Conservation (phyloP, 1,139 yeast genomes). For the Blastobotrys elegans region DNA sequence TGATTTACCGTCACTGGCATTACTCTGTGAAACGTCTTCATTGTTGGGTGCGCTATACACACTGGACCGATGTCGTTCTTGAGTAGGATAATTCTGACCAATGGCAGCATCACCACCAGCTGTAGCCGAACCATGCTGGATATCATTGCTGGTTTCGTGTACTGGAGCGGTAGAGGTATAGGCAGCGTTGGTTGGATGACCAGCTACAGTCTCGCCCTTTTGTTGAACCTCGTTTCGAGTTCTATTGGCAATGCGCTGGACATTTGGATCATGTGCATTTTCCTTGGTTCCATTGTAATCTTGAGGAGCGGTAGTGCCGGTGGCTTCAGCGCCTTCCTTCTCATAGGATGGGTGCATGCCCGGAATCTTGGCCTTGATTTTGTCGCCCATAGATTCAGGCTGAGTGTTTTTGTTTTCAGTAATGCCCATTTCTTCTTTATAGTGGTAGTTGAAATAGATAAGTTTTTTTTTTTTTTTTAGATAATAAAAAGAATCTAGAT, state of each 20-base stretch:
- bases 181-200: neutral
- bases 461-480: neutral
- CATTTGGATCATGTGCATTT: neutral
- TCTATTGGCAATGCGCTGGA: neutral
- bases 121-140: neutral
- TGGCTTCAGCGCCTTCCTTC: neutral
- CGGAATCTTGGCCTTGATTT: constrained; percentile 1
- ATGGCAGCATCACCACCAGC: neutral
- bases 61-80: neutral
- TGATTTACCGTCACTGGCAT: neutral
- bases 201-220: neutral
- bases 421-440: neutral
- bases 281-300: no score
- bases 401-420: neutral
- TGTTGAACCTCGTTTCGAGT: no score
- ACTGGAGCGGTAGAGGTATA: neutral
- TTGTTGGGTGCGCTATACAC: neutral
- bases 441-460: neutral
- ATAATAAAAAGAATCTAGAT: neutral
- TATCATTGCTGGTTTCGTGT: neutral
- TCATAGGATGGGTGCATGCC: neutral
- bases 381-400: neutral
- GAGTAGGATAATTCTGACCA: neutral
- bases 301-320: neutral
- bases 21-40: neutral